phyloP scores from a whole-genome alignment of 129 eudicot species.

The Pulicaria dysenterica region DNA sequence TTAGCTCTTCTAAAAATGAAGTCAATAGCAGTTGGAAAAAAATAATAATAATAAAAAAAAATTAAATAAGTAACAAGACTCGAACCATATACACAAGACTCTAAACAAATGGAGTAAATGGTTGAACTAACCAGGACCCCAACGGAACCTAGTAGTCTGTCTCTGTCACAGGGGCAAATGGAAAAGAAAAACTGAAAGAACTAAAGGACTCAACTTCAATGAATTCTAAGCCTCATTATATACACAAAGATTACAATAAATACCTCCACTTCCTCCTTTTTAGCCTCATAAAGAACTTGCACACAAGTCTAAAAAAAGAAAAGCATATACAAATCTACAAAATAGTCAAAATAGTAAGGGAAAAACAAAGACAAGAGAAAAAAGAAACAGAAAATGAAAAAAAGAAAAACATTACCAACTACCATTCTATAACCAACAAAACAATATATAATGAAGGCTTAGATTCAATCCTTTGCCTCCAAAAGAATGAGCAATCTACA shows the following conservation, averaged over 20 bases:
- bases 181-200: not conserved
- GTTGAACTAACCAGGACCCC: no score
- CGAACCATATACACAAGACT: not conserved
- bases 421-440: conserved; percentile 51
- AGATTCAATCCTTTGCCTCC: conserved; percentile 53
- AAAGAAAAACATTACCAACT: conserved; percentile 25
- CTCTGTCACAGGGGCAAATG: not conserved
- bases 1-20: no score
- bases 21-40: no score
- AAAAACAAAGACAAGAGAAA: conserved; percentile 27
- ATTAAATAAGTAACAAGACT: no score
- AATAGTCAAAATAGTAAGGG: conserved; percentile 11
- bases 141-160: no score
- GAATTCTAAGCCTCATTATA: conserved; percentile 34
- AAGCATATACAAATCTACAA: conserved; percentile 45
- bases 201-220: not conserved
- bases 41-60: no score
- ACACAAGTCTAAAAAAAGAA: not conserved
- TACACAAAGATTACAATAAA: conserved; percentile 45
- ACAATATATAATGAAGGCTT: conserved; percentile 52
- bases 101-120: not conserved
- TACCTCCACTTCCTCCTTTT: conserved; percentile 36
- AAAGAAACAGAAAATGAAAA: conserved; percentile 2
- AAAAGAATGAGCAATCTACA: conserved; percentile 60
- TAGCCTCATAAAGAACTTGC: conserved; percentile 32